Evolutionary conservation across 495 filamentous ascomycete species (phyloP).

Genomic region (Lophium mytilinum): DNA sequence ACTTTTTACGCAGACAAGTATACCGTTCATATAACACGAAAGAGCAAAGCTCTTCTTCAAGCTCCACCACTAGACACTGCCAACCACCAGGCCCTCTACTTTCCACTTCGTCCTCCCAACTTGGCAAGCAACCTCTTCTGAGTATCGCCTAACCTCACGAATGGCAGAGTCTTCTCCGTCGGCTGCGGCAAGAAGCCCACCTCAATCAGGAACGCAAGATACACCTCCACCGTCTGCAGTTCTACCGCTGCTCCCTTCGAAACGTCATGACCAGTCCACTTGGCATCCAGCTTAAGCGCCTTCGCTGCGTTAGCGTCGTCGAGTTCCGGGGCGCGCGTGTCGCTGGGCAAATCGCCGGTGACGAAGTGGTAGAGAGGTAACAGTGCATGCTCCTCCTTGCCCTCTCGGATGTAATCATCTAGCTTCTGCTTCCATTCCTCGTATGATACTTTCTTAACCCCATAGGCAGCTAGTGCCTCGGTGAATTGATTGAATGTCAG

Average conservation of each 20-base stretch:
- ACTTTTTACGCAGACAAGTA: too few species aligned
- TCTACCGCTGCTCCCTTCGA: slow-evolving; percentile 9
- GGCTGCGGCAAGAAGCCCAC: slow-evolving; percentile 63
- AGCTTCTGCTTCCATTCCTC: slow-evolving; percentile 32
- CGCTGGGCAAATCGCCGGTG: slow-evolving; percentile 65
- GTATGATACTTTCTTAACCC: slow-evolving; percentile 62
- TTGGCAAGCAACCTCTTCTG: too few species aligned
- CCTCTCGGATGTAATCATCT: slow-evolving; percentile 35
- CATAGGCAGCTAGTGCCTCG: slow-evolving; percentile 58
- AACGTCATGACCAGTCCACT: slow-evolving; percentile 54
- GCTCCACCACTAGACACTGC: too few species aligned
- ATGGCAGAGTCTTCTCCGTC: neutral
- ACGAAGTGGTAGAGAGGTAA: slow-evolving; percentile 77
- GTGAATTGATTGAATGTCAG: slow-evolving; percentile 74
- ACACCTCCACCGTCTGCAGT: slow-evolving; percentile 34
- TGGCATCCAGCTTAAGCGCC: slow-evolving; percentile 52
- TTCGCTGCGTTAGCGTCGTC: slow-evolving; percentile 64
- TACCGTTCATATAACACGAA: too few species aligned
- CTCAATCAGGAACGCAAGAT: slow-evolving; percentile 61
- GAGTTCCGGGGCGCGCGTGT: slow-evolving; percentile 72
- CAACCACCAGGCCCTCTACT: too few species aligned
- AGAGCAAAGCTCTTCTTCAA: too few species aligned
- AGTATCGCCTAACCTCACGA: too few species aligned
- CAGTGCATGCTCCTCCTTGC: slow-evolving; percentile 56
- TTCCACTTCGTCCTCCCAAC: too few species aligned